phyloP scores from a whole-genome alignment of 2,329 filamentous ascomycete species.

The Sphaerulina populicola region DNA sequence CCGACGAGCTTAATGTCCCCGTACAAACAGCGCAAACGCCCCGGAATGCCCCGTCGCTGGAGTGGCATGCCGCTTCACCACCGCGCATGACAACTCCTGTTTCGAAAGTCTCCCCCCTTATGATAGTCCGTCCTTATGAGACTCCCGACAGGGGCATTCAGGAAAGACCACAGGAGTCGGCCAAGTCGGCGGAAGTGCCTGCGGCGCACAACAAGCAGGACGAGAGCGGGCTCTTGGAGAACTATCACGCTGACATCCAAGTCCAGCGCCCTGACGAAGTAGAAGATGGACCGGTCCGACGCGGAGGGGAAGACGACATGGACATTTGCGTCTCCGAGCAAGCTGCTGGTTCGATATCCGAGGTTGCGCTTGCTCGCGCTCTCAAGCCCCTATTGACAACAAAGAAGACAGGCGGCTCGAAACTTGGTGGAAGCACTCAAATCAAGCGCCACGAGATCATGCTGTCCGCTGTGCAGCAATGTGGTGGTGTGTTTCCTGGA shows the following conservation, averaged over 20 bases:
- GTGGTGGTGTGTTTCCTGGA: slow-evolving; percentile 49
- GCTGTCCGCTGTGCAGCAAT: slow-evolving; percentile 47
- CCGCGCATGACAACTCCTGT: neutral
- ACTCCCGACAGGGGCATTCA: neutral
- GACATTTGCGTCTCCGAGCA: slow-evolving; percentile 4
- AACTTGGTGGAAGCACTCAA: slow-evolving; percentile 4
- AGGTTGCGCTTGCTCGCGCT: neutral
- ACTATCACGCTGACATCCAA: neutral
- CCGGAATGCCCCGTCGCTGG: slow-evolving; percentile 12
- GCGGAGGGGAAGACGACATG: neutral
- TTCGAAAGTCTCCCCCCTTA: neutral
- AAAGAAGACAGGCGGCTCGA: slow-evolving; percentile 1
- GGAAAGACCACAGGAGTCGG: neutral
- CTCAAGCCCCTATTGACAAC: slow-evolving; percentile 2
- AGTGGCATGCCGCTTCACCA: slow-evolving; percentile 6
- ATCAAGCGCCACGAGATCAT: slow-evolving; percentile 43
- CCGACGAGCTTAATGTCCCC: neutral
- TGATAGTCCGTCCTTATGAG: slow-evolving; percentile 2
- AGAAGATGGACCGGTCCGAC: neutral
- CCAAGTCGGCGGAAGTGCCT: neutral
- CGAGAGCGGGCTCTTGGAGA: neutral
- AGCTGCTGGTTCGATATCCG: neutral
- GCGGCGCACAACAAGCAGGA: neutral
- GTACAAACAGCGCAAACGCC: too few relatives aligned
- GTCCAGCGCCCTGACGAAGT: neutral